Percentiles rank a stretch among this genome's conserved stretches.
Conservation (phyloP, 1,284 basidiomycete genomes). For the Heterobasidion annosum region DNA sequence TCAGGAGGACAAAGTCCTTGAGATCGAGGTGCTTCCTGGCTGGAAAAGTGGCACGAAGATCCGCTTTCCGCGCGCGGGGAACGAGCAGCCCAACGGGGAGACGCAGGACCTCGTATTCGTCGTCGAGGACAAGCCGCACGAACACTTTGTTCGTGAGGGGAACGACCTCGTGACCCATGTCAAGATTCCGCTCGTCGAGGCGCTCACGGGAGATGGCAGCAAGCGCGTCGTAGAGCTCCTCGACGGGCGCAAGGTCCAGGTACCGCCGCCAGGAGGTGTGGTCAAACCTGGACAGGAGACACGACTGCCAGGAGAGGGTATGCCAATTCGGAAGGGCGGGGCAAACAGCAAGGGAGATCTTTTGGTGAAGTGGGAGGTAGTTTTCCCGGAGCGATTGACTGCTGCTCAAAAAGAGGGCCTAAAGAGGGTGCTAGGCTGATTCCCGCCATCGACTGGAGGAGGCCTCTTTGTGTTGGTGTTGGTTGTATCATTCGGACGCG, state of each 20-base stretch:
- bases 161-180: conserved; percentile 68
- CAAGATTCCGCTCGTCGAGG: conserved; percentile 75
- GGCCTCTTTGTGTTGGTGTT: not conserved
- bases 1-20: conserved; percentile 87
- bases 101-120: conserved; percentile 85
- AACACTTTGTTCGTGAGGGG: conserved; percentile 66
- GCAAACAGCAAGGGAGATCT: conserved; percentile 75
- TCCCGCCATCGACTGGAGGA: not conserved
- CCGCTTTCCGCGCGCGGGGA: conserved; percentile 80
- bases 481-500: not conserved
- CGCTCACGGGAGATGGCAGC: conserved; percentile 50
- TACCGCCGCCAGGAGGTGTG: conserved; percentile 59
- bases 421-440: conserved; percentile 50
- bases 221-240: conserved; percentile 57
- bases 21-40: conserved; percentile 81
- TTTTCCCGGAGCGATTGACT: conserved; percentile 75
- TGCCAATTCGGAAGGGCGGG: conserved; percentile 85
- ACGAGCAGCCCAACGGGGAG: conserved; percentile 71
- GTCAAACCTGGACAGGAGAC: conserved; percentile 78
- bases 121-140: conserved; percentile 85
- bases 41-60: conserved; percentile 91
- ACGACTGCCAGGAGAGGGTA: conserved; percentile 70
- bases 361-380: conserved; percentile 75
- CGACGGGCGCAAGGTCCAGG: conserved; percentile 71
- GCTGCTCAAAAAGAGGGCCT: conserved; percentile 72